A percentile compares a stretch with the other conserved stretches of the same genome.
Evolutionary conservation across 768 basidiomycete species (phyloP).

Genomic region (Tricholoma sp.): DNA sequence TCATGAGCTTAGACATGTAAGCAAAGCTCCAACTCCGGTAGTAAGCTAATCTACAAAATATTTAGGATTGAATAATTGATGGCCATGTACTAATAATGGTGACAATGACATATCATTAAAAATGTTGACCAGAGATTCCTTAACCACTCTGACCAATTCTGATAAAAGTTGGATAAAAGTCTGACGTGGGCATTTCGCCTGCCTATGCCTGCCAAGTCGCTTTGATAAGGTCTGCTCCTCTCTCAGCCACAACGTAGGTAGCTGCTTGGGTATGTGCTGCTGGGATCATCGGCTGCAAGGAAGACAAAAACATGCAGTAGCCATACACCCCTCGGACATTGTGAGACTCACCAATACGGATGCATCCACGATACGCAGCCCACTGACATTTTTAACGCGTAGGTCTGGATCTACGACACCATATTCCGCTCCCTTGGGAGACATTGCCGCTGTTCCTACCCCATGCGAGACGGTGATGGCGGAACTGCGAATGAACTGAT

Average conservation of each 20-base stretch:
- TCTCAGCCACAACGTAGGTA: constrained; percentile 23
- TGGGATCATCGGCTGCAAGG: constrained; percentile 18
- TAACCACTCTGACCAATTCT: no score
- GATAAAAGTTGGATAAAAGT: no score
- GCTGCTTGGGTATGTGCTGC: constrained; percentile 20
- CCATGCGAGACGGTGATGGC: constrained; percentile 28
- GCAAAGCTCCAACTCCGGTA: no score
- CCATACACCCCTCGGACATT: background rate
- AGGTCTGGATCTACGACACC: constrained; percentile 36
- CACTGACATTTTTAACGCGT: constrained; percentile 30
- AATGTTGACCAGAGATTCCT: no score
- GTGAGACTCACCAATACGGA: constrained; percentile 25
- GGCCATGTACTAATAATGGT: no score
- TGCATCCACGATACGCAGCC: constrained; percentile 35
- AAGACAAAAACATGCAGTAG: background rate
- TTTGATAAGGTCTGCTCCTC: constrained; percentile 25
- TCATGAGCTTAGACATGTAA: no score
- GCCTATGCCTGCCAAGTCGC: constrained; percentile 3
- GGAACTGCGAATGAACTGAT: constrained; percentile 19
- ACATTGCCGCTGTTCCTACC: constrained; percentile 30
- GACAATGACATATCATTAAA: no score
- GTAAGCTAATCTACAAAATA: no score
- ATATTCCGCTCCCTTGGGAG: constrained; percentile 17
- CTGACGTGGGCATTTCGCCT: no score
- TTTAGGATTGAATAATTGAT: no score